These are phyloP conservation scores for Cardiospermum halicacabum DNA, from an alignment of 345 rosid genomes.

Conservation along the genomic window DNA sequence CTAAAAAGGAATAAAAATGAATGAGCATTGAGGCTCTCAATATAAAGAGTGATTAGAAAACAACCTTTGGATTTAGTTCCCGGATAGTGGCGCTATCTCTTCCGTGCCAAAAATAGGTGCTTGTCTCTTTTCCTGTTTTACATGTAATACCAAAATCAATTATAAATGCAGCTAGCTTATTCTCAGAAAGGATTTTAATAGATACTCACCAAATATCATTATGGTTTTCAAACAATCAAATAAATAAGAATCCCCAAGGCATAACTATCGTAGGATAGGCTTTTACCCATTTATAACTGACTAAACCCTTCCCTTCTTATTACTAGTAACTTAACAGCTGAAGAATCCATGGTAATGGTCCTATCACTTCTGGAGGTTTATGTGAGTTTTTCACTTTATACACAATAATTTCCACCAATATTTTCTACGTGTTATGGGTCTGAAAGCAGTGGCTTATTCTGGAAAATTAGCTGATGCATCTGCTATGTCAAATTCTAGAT, in stretches of 20 bases:
- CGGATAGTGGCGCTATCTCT: slow-evolving; percentile 56
- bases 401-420: background rate
- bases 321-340: background rate
- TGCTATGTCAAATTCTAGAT: background rate
- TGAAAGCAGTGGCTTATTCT: background rate
- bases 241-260: background rate
- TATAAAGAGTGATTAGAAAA: slow-evolving; percentile 11
- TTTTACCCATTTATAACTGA: too few species aligned
- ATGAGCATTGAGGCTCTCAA: slow-evolving; percentile 1
- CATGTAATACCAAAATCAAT: slow-evolving; percentile 8
- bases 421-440: background rate
- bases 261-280: background rate
- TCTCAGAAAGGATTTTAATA: background rate
- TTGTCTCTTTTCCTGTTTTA: slow-evolving; percentile 58
- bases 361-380: background rate
- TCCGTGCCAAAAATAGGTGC: slow-evolving; percentile 91
- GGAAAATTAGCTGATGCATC: background rate
- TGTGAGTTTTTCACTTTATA: background rate
- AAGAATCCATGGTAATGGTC: background rate
- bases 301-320: too few species aligned
- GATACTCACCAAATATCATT: background rate
- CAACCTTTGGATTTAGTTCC: slow-evolving; percentile 84
- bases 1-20: background rate
- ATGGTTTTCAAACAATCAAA: background rate
- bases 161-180: background rate